Percentiles rank a stretch among this genome's conserved stretches.
These are phyloP conservation scores for Juglanconis juglandina DNA, from an alignment of 2,329 filamentous ascomycete species.

Conservation along the genomic window DNA sequence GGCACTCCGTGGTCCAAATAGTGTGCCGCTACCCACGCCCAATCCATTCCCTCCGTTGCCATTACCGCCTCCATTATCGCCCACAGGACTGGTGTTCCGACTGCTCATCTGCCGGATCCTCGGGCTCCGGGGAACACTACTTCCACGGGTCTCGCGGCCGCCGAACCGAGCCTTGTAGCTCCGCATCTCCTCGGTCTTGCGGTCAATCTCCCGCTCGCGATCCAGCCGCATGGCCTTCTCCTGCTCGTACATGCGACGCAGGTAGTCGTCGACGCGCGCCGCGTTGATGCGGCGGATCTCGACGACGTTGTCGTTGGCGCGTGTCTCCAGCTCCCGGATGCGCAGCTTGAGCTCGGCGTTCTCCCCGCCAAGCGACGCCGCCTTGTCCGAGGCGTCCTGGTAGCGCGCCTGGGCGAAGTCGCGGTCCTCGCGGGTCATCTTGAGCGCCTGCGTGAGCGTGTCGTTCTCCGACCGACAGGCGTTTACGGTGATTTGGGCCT, in stretches of 20 bases:
- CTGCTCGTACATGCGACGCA: conserved; percentile 37
- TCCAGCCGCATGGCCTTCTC: conserved; percentile 43
- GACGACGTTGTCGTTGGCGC: conserved; percentile 42
- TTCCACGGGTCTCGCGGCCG: conserved; percentile 53
- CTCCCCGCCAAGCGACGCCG: conserved; percentile 42
- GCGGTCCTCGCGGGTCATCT: conserved; percentile 40
- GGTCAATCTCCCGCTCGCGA: conserved; percentile 49
- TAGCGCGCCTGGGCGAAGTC: conserved; percentile 59
- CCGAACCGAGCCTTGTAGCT: conserved; percentile 39
- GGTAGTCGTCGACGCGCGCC: conserved; percentile 30
- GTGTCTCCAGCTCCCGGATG: conserved; percentile 38
- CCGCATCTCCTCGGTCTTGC: conserved; percentile 46
- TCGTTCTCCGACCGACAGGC: not conserved
- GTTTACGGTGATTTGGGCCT: conserved; percentile 32
- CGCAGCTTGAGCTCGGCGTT: conserved; percentile 43
- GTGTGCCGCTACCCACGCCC: not conserved
- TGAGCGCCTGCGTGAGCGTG: conserved; percentile 33
- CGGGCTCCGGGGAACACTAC: conserved; percentile 57
- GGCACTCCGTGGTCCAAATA: conserved; percentile 13
- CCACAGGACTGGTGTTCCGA: conserved; percentile 22
- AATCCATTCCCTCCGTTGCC: not conserved
- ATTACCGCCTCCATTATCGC: not conserved
- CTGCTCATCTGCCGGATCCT: conserved; percentile 31
- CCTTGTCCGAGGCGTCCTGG: conserved; percentile 52
- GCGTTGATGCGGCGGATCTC: conserved; percentile 46